Conservation (phyloP, 1,284 basidiomycete species). For the Cryptococcus sp. region DNA sequence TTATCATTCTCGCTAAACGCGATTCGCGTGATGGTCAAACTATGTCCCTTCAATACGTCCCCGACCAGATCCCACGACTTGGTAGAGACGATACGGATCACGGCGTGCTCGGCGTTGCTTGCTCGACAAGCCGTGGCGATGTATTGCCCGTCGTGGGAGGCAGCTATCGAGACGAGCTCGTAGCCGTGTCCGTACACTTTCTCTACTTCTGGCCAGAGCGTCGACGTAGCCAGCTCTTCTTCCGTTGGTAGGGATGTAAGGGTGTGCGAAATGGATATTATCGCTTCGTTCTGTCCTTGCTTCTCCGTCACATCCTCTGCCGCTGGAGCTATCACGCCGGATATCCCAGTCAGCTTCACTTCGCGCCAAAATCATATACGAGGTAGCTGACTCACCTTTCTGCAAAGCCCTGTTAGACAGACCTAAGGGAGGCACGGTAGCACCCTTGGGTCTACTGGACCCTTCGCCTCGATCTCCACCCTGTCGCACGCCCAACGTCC, state of each 20-base stretch:
- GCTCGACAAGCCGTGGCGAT: constrained; percentile 94
- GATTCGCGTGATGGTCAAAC: constrained; percentile 85
- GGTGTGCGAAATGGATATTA: constrained; percentile 49
- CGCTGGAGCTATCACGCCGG: constrained; percentile 19
- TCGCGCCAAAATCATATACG: no score
- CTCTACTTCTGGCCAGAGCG: constrained; percentile 95
- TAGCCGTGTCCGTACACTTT: constrained; percentile 98
- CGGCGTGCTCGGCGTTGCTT: constrained; percentile 82
- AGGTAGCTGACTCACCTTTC: constrained; percentile 63
- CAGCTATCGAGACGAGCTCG: constrained; percentile 80
- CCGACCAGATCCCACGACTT: constrained; percentile 70
- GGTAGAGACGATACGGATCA: constrained; percentile 79
- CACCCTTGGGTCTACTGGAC: constrained; percentile 55
- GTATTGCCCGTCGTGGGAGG: constrained; percentile 67
- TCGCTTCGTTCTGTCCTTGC: constrained; percentile 42
- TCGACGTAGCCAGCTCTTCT: constrained; percentile 71
- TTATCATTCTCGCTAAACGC: constrained; percentile 82
- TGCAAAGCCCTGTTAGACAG: constrained; percentile 75
- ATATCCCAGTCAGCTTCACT: not conserved
- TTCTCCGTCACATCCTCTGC: constrained; percentile 29
- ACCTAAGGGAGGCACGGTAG: constrained; percentile 74
- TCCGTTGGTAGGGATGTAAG: constrained; percentile 57
- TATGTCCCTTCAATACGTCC: constrained; percentile 75
- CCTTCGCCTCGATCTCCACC: constrained; percentile 18
- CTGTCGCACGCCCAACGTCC: constrained; percentile 50